Evolutionary conservation across 2,329 filamentous ascomycete genomes (phyloP), one percentile per base, ranked within the genome.

Genomic region (Hortaea werneckii): DNA sequence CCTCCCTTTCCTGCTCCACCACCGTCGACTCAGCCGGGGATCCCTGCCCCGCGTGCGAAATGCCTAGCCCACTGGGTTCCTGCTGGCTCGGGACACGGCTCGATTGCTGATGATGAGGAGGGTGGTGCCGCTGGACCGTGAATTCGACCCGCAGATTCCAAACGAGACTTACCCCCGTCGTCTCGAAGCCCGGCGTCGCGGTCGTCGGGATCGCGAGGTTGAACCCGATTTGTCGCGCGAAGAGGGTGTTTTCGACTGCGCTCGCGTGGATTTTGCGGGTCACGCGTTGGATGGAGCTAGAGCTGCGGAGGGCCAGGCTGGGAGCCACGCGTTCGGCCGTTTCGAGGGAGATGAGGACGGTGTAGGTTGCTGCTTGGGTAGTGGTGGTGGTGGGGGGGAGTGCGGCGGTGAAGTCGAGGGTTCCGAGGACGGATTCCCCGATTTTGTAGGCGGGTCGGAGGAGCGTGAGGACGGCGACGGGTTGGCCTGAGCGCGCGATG

Each of bases 61-160:
- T 55, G 1, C 50, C 54, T 37, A 54, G 29, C 5, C 50, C 54
- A 2, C 2, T 20, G n/a, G n/a, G n/a, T n/a, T n/a, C n/a, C 20
- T 20, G 2, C 20, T 2, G 4, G 20, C 20, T 20, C 20, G 20
- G 20, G 20, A 20, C 20, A 4, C 20, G 20, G 20, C 2, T 2
- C 20, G 20, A 20, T 26, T 45, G 44, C 32, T 32, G 46, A 6
- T 40, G 43, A 35, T 9, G n/a, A 9, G 32, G n/a, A 9, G n/a
- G n/a, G 4, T 29, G 27, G 32, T 48, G 42, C 27, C 56, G 49
- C 41, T 54, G 53, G 13, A 90, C 90, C 27, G 95, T 88, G 66
- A 98, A 98, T 66, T 96, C 89, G 47, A 98, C 80, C 1, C 87
- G 75, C 30, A 98, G 72, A 63, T 84, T 85, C 92, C 92, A 98